phyloP scores from a whole-genome alignment of 1,284 basidiomycete species.

The Trichosporon sp. region DNA sequence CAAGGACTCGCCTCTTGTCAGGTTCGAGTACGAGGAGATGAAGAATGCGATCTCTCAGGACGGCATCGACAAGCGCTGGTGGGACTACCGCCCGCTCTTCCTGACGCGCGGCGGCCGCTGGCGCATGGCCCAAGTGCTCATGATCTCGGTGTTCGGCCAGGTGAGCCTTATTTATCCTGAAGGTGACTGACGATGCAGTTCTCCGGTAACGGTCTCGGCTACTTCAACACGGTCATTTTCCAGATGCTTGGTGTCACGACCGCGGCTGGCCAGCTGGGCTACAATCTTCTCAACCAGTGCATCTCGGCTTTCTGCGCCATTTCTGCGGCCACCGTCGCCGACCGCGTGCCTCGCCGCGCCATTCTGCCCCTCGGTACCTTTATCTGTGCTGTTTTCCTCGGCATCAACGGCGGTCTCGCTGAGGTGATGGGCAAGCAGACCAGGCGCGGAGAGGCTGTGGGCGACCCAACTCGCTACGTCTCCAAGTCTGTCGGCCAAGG shows the following conservation, averaged over 20 bases:
- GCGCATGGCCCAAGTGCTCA: slow-evolving; percentile 36
- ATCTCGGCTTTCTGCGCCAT: slow-evolving; percentile 55
- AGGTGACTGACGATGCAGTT: slow-evolving; percentile 42
- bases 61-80: slow-evolving; percentile 61
- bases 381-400: slow-evolving; percentile 29
- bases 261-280: slow-evolving; percentile 49
- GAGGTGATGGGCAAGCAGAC: slow-evolving; percentile 25
- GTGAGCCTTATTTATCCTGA: slow-evolving; percentile 43
- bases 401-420: slow-evolving; percentile 35
- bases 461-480: neutral
- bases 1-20: slow-evolving; percentile 43
- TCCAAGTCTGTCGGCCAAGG: slow-evolving; percentile 2
- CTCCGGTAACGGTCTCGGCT: slow-evolving; percentile 52
- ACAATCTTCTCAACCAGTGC: slow-evolving; percentile 56
- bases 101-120: slow-evolving; percentile 29
- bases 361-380: slow-evolving; percentile 36
- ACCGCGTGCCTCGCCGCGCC: slow-evolving; percentile 30
- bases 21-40: slow-evolving; percentile 58
- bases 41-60: slow-evolving; percentile 54
- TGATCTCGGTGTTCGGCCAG: slow-evolving; percentile 50
- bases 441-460: neutral
- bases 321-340: slow-evolving; percentile 27
- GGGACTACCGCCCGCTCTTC: slow-evolving; percentile 45
- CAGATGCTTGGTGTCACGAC: slow-evolving; percentile 25
- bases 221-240: slow-evolving; percentile 48